Base-by-base conservation (phyloP, 495 filamentous ascomycete genomes). In the Hamigera avellanea region DNA sequence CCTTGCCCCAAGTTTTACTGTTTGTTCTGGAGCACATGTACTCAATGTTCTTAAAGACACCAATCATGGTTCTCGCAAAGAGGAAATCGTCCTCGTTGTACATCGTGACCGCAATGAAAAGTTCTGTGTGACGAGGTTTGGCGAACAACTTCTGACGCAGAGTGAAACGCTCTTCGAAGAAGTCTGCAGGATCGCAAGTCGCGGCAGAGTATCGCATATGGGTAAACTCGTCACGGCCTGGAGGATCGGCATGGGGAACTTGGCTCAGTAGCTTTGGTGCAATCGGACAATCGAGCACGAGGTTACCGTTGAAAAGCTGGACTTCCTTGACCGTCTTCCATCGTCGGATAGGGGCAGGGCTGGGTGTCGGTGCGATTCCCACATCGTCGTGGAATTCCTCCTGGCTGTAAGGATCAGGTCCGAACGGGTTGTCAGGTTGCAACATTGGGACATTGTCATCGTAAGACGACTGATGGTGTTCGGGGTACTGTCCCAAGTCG, bases 311-410 rank as follows among this genome's bases (percentile, higher is more conserved):
- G 70, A 93, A 96, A 26, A 99, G 61, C 46, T 93, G 84, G 18
- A 96, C 88, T 68, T 95, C 87, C 57, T 96, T 99, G 14, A 96
- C 89, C 3, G 93, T 96, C 67, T 96, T 96, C 86, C 86, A 95
- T 54, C 93, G 75, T 51, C 82, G 78, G 46, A 96, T 78, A 8
- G 76, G 63, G n/a, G 66, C 75, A n/a, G 76, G 72, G 28, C 68
- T 75, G 5, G 75, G 73, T 1, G 73, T 72, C 15, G 68, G 70
- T 12, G 36, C 37, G 15, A 53, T 42, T 13, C 57, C 59, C 8
- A 57, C 48, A 33, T 69, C 60, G 36, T 66, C 59, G 21, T 57
- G 49, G 37, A 66, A 73, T 18, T 69, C 61, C 19, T 64, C 56
- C 14, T 51, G 48, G 33, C 33, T 50, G 21, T 58, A 62, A 7